These are phyloP conservation scores for Cutaneotrichosporon arboriforme DNA, from an alignment of 1,284 basidiomycete species.

Conservation along the genomic window DNA sequence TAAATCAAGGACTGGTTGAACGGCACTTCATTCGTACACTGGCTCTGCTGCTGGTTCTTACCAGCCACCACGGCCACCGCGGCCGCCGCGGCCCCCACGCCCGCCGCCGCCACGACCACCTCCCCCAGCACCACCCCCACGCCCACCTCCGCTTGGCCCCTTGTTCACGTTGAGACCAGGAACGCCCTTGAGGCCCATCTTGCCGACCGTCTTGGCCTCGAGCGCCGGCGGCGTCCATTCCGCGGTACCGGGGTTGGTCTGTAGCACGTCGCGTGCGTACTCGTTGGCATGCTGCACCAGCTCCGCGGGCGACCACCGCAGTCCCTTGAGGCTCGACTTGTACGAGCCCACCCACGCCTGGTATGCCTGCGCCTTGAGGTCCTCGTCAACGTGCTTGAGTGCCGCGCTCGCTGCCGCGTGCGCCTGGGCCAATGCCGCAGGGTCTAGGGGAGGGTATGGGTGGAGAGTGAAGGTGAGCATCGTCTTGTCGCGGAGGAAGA, in stretches of 20 bases:
- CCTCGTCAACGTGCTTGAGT: conserved; percentile 33
- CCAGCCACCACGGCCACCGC: too few relatives aligned
- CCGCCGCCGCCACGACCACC: too few relatives aligned
- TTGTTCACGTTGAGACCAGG: conserved; percentile 30
- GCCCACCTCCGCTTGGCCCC: too few relatives aligned
- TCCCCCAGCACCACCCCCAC: too few relatives aligned
- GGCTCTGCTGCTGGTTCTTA: too few relatives aligned
- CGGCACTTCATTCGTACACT: too few relatives aligned
- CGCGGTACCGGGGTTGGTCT: conserved; percentile 47
- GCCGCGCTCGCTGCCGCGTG: conserved; percentile 33
- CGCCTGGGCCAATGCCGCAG: conserved; percentile 11
- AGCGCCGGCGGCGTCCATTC: conserved; percentile 49
- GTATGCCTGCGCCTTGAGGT: conserved; percentile 56
- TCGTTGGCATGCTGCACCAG: conserved; percentile 52
- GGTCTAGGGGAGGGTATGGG: conserved; percentile 21
- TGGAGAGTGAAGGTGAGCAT: conserved; percentile 51
- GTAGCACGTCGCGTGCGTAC: conserved; percentile 51
- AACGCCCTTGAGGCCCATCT: conserved; percentile 58
- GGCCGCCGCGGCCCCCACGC: too few relatives aligned
- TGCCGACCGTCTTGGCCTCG: conserved; percentile 55
- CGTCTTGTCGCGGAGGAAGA: conserved; percentile 53
- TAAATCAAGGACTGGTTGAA: too few relatives aligned
- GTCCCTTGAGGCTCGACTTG: conserved; percentile 49
- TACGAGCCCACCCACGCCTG: conserved; percentile 60
- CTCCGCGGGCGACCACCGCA: conserved; percentile 50